phyloP scores from a whole-genome alignment of 2,329 filamentous ascomycete species.

The Pseudogymnoascus sp. region DNA sequence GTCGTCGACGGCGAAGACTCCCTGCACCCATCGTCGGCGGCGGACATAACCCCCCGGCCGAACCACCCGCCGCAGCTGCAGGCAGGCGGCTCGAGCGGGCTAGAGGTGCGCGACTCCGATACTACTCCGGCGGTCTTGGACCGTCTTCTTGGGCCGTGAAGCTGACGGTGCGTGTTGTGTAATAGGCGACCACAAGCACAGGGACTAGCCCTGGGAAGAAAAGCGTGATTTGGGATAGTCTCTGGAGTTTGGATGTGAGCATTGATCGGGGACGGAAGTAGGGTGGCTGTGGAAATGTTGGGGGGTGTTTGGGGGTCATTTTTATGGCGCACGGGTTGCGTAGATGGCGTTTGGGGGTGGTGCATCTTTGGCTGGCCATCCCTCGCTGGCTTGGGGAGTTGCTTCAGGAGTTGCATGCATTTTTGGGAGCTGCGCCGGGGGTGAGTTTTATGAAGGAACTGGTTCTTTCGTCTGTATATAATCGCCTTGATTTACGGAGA shows the following conservation, averaged over 20 bases:
- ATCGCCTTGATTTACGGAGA: not conserved
- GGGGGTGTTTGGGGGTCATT: not conserved
- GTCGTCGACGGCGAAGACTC: not conserved
- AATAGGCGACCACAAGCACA: constrained; percentile 32
- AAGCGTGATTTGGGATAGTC: constrained; percentile 51
- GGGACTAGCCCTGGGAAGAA: constrained; percentile 37
- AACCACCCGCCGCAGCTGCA: not conserved
- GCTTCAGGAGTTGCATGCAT: not conserved
- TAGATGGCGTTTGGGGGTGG: not conserved
- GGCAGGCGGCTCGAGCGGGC: constrained; percentile 7
- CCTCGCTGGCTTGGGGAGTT: not conserved
- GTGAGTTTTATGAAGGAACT: not conserved
- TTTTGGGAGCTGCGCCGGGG: not conserved
- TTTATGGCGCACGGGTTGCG: not conserved
- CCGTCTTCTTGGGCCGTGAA: constrained; percentile 3
- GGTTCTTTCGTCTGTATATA: not conserved
- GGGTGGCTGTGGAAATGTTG: not conserved
- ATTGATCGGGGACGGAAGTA: constrained; percentile 35
- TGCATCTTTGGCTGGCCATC: not conserved
- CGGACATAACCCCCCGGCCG: not conserved
- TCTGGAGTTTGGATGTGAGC: constrained; percentile 53
- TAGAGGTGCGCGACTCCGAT: constrained; percentile 8
- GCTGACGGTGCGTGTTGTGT: constrained; percentile 17
- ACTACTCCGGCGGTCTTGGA: constrained; percentile 8
- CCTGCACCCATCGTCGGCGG: not conserved